Conservation (phyloP, 192 early-diverging fungal genomes). For the Hyaloraphidium curvatum region DNA sequence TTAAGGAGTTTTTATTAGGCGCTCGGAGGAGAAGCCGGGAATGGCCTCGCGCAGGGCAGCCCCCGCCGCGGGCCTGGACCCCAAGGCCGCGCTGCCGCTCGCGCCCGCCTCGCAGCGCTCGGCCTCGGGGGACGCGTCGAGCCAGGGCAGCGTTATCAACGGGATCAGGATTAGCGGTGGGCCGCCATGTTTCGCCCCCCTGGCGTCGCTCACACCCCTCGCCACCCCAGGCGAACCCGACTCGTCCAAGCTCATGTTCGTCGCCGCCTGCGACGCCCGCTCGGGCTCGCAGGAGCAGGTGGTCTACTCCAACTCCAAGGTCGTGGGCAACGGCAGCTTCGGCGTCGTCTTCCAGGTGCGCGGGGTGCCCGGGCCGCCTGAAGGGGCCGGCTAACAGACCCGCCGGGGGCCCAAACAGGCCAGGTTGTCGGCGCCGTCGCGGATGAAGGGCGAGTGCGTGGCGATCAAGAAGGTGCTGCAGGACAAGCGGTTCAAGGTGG, state of each 20-base stretch:
- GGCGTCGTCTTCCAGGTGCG: slow-evolving; percentile 95
- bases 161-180: slow-evolving; percentile 29
- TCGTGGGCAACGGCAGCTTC: slow-evolving; percentile 94
- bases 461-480: slow-evolving; percentile 98
- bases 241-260: slow-evolving; percentile 19
- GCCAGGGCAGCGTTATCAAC: slow-evolving; percentile 23
- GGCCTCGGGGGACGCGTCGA: too few relatives aligned
- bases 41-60: too few relatives aligned
- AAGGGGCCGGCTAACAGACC: too few relatives aligned
- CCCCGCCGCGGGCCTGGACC: too few relatives aligned
- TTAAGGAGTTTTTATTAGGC: too few relatives aligned
- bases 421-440: too few relatives aligned
- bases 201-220: slow-evolving; percentile 8
- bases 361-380: slow-evolving; percentile 51
- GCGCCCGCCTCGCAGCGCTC: too few relatives aligned
- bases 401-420: too few relatives aligned
- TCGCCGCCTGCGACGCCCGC: slow-evolving; percentile 70
- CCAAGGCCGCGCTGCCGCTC: too few relatives aligned
- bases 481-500: slow-evolving; percentile 94
- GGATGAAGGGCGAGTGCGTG: slow-evolving; percentile 57
- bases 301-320: slow-evolving; percentile 75
- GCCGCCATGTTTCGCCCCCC: not conserved
- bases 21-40: too few relatives aligned
- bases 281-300: slow-evolving; percentile 71
- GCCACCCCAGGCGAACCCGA: not conserved